phyloP scores from a whole-genome alignment of 352 stramenopile species.

The Phytophthora melonis region DNA sequence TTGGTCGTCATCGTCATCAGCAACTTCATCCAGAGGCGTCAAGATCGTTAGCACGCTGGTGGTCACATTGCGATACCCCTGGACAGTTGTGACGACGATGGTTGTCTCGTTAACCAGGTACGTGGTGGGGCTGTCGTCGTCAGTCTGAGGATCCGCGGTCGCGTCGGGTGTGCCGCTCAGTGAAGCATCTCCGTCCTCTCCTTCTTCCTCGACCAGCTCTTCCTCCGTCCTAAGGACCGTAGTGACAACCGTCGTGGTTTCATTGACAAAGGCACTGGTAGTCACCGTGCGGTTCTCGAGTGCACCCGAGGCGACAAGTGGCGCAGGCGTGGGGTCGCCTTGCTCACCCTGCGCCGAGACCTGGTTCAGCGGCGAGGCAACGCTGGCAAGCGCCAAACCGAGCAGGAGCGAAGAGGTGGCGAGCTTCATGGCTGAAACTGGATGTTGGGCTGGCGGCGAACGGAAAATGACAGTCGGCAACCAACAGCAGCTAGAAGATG shows the following conservation, averaged over 20 bases:
- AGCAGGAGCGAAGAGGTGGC: neutral
- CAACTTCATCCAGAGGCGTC: neutral
- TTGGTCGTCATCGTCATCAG: constrained; percentile 3
- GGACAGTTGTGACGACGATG: constrained; percentile 10
- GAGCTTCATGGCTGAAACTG: constrained; percentile 2
- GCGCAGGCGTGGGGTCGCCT: neutral
- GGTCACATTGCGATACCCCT: neutral
- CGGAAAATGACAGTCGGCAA: neutral
- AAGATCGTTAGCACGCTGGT: neutral
- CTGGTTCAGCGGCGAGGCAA: neutral
- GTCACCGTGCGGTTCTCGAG: constrained; percentile 12
- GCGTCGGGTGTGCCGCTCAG: neutral
- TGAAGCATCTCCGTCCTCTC: neutral
- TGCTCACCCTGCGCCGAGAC: neutral
- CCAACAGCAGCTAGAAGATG: too few species aligned
- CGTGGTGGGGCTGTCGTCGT: neutral
- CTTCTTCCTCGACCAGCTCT: neutral
- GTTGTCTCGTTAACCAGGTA: constrained; percentile 12
- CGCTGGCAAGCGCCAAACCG: neutral
- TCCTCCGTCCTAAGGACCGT: constrained; percentile 9
- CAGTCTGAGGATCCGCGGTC: neutral
- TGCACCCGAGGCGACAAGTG: neutral
- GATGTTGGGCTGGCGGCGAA: neutral
- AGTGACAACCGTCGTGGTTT: constrained; percentile 8
- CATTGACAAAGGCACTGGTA: neutral